phyloP scores from a whole-genome alignment of 306 rosid species.

The Hippophae rhamnoides region DNA sequence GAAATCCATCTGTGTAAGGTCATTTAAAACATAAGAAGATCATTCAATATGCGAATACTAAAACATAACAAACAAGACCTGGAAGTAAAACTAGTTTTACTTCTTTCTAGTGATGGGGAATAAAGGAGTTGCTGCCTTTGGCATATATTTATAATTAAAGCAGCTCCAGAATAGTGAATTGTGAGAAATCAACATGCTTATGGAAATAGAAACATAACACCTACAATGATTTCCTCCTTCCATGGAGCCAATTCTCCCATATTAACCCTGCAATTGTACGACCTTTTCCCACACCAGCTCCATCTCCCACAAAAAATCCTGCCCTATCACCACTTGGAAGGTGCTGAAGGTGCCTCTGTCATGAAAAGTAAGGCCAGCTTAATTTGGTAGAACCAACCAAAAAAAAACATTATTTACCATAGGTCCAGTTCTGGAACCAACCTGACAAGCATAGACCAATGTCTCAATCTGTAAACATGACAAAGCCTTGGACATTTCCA shows the following conservation, averaged over 20 bases:
- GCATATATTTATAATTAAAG: conserved; percentile 1
- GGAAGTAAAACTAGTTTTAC: neutral
- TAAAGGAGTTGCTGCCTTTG: too few species aligned
- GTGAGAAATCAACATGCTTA: neutral
- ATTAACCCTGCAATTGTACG: conserved; percentile 93
- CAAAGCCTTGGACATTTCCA: conserved; percentile 59
- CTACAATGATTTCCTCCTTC: conserved; percentile 83
- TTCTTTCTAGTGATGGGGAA: too few species aligned
- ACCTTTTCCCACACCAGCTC: conserved; percentile 99
- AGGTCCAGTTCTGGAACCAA: conserved; percentile 31
- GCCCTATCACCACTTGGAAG: conserved; percentile 68
- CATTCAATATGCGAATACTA: conserved; percentile 5
- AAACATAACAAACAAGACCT: neutral
- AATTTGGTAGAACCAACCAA: conserved; percentile 8
- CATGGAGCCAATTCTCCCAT: conserved; percentile 90
- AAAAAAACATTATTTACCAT: conserved; percentile 7
- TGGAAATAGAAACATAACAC: conserved; percentile 28
- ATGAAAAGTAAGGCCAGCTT: conserved; percentile 30
- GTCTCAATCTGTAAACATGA: conserved; percentile 99
- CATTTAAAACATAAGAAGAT: conserved; percentile 26
- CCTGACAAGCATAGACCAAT: conserved; percentile 96
- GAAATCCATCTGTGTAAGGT: conserved; percentile 90
- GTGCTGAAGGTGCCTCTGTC: conserved; percentile 89
- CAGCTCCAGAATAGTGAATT: too few species aligned
- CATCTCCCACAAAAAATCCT: conserved; percentile 94